These are phyloP conservation scores for Zygosaccharomyces rouxii DNA, from an alignment of 805 yeast species.

Conservation along the genomic window DNA sequence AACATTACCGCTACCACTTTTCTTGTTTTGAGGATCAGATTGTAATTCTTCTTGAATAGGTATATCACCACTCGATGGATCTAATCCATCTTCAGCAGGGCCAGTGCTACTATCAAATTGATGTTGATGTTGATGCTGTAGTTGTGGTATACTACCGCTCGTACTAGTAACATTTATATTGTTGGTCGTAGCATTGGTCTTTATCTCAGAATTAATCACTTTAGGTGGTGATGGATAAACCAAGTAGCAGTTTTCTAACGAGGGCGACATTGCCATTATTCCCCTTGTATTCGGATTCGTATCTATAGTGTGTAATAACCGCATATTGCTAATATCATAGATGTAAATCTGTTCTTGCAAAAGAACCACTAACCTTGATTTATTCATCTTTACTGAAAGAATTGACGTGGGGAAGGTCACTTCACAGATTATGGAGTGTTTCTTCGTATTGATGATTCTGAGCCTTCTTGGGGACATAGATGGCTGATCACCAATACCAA, in stretches of 20 bases:
- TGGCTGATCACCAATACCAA: constrained; percentile 68
- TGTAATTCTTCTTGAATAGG: constrained; percentile 3
- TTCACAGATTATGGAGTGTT: constrained; percentile 58
- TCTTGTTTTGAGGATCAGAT: constrained; percentile 12
- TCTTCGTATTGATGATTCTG: constrained; percentile 76
- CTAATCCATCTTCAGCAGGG: neutral
- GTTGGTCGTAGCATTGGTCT: constrained; percentile 30
- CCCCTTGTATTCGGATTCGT: constrained; percentile 49
- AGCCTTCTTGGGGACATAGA: constrained; percentile 73
- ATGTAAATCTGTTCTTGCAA: constrained; percentile 62
- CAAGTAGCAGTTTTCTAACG: constrained; percentile 47
- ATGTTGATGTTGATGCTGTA: constrained; percentile 31
- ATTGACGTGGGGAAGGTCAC: constrained; percentile 63
- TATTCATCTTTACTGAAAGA: constrained; percentile 57
- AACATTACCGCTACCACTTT: constrained; percentile 28
- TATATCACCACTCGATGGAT: constrained; percentile 6
- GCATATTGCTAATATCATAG: constrained; percentile 69
- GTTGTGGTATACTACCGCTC: constrained; percentile 13
- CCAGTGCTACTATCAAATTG: constrained; percentile 15
- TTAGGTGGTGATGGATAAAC: constrained; percentile 79
- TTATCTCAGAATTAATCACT: constrained; percentile 36
- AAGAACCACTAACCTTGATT: constrained; percentile 58
- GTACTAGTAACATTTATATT: constrained; percentile 19
- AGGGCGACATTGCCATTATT: constrained; percentile 57
- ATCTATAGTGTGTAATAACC: constrained; percentile 54